Base-by-base conservation (phyloP, 2,329 filamentous ascomycete species). In the Annulohypoxylon truncatum region DNA sequence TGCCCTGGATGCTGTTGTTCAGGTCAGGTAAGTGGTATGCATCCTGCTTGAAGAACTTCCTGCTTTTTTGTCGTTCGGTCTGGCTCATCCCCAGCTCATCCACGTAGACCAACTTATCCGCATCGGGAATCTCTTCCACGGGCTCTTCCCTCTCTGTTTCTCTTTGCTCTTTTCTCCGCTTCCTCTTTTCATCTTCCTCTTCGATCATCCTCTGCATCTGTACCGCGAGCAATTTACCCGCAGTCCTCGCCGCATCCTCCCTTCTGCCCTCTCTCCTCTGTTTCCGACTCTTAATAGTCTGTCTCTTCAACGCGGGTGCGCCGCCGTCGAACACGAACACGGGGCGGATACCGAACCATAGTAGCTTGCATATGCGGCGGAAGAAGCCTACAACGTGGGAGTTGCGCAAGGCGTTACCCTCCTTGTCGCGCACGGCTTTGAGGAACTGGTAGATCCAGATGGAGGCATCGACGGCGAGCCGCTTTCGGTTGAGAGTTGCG, bases 401-500 rank as follows among this genome's bases (percentile, higher is more conserved):
- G 82, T 97, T 99, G 69, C 94, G 93, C 55, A 99, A 85, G 0
- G 96, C 96, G 76, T 99, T 97, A 57, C 96, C 96, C 80, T 99
- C 96, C 76, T 98, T 97, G 81, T 99, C 96, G 74, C 96, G 94
- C 9, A 99, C 96, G 8, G 96, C 96, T 82, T 99, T 99, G 74
- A 99, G 89, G 76, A 99, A 99, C 77, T 99, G 96, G 84, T 99
- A 99, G 74, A 99, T 98, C 96, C 96, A 99, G 77, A 99, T 99
- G 10, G 94, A 97, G 63, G 96, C 96, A 81, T 99, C 96, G 71
- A 99, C 93, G 48, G 96, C 96, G 52, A 99, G 91, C 13, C 96
- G 93, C 81, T 97, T 97, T 73, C 92, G 93, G 79, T 98, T 98
- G 66, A 99, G 89, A 12, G 95, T 97, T 74, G 96, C 94, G 73